Base-by-base conservation (phyloP, 768 basidiomycete species). In the Xerocomellus dryophilus region DNA sequence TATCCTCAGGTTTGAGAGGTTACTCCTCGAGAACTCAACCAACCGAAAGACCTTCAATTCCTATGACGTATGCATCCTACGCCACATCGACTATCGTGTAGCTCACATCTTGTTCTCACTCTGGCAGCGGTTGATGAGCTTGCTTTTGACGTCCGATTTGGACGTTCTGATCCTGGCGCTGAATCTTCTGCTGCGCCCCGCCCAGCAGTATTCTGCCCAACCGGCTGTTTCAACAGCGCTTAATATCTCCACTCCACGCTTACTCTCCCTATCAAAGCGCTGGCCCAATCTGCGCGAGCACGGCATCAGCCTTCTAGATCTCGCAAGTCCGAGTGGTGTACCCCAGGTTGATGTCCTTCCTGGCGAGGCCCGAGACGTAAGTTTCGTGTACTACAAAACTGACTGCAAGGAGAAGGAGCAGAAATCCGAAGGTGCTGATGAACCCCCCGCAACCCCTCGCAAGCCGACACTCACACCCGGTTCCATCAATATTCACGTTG, bases 1-100 rank as follows among this genome's bases (percentile, higher is more conserved):
- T 67, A 87, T 99, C 60, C 81, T 99, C 56, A 79, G 85, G 60
- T 94, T 99, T 60, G 85, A 93, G 74, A 81, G 90, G 57, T 73
- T 98, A 36, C 74, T 99, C 47, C 77, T 99, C 64, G 97, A 98
- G 74, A 97, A 98, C 70, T 96, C 94, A 43, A 99, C 97, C 38
- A 98, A 96, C 69, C 79, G 97, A 65, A 98, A 98, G 76, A 90
- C 94, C 53, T 99, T 88, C 73, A 86, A 83, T 56, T 96, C 93
- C 5, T 99, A 97, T 72, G 97, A 99, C 69, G 96, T 98, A 73
- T 73, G 93, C 76, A 38, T 42, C 32, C n/a, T 49, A 50, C 42
- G 58, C 39, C 21, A 25, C 21, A 9, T 21, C 10, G 6, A 44
- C 1, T 43, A 10, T 21, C 21, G 31, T 46, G 46, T 43, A 38